Base-by-base conservation (phyloP, 257 asterid species). In the Pogostemon cablin region DNA sequence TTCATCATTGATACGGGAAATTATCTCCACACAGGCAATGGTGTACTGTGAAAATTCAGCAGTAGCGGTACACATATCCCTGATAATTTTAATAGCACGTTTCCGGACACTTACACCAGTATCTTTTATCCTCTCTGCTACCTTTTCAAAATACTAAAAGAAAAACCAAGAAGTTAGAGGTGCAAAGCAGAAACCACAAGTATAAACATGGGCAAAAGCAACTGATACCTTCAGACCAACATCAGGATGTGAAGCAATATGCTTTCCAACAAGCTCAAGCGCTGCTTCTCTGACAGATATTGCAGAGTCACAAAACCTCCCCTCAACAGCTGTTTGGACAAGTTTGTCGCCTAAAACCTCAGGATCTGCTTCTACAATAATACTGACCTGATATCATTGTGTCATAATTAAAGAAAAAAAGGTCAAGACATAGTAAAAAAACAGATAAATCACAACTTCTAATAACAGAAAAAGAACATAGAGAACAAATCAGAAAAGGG, bases 281-380 rank as follows among this genome's bases (percentile, higher is more conserved):
- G 99, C 99, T 71, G 99, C 98, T 86, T 95, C 99, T 85, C 99
- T 86, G 41, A 84, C 99, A 34, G 98, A 95, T 72, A 90, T 95
- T 72, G 96, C 97, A 62, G 95, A 84, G 85, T 95, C 99, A 73
- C 97, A 90, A 79, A 95, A 95, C 85, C 98, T 95, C 77, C 95
- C 98, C 80, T 95, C 99, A 73, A 95, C 99, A 53, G 99, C 98
- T 32, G 86, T 67, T 79, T 95, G 98, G 78, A 95, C 95, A 77
- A 71, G 90, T 81, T 83, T 82, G 83, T 95, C 93, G 60, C 98
- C 90, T 86, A 95, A 72, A 69, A 95, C 98, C 89, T 84, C 99
- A 42, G 99, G 99, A 82, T 95, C 99, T 68, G 98, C 97, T 85
- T 95, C 98, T 59, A 95, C 98, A 39, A 95, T 95, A 73, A 89